Base-by-base conservation (phyloP, 805 yeast species). In the Metschnikowia colocasiae region DNA sequence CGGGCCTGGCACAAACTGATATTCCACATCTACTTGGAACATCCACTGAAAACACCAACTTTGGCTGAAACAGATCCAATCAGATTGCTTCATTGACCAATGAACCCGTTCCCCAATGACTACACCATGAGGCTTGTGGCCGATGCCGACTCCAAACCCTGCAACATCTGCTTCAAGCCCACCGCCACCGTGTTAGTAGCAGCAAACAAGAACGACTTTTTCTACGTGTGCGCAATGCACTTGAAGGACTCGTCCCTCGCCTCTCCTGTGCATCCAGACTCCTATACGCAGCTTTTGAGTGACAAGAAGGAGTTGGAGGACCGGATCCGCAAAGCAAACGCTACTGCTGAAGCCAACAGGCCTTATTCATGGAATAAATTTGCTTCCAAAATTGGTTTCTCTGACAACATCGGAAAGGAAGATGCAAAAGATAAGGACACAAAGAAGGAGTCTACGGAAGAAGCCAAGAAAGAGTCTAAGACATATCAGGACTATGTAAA, bases 161-260 rank as follows among this genome's bases (percentile, higher is more conserved):
- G 85, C 57, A 52, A 50, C 18, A 59, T 79, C 12, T 80, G 85
- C 63, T 79, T 64, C 60, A 78, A 77, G 52, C 74, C 80, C 1
- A 62, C 80, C 0, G 41, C 62, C 5, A 55, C 72, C 0, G 84
- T 80, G 10, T 57, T 80, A 27, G 60, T 80, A 6, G 63, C 79
- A 2, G 66, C 68, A 23, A 73, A 69, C 47, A 74, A 73, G 37
- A 64, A 59, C 3, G 85, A 80, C 57, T 79, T 78, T 66, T 76
- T 80, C 56, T 79, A 78, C 55, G 63, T 74, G 3, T 80, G 85
- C 58, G 62, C 63, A 6, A 44, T 63, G 3, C 85, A 80, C 59
- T 59, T 80, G 40, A 57, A 57, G 22, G 84, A 80, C 56, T 62
- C 57, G 10, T 63, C 68, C 13, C 81, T 80, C 57, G 81, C 81